Base-by-base conservation (phyloP, 2,329 filamentous ascomycete genomes). In the Mollisiaceae sp. region DNA sequence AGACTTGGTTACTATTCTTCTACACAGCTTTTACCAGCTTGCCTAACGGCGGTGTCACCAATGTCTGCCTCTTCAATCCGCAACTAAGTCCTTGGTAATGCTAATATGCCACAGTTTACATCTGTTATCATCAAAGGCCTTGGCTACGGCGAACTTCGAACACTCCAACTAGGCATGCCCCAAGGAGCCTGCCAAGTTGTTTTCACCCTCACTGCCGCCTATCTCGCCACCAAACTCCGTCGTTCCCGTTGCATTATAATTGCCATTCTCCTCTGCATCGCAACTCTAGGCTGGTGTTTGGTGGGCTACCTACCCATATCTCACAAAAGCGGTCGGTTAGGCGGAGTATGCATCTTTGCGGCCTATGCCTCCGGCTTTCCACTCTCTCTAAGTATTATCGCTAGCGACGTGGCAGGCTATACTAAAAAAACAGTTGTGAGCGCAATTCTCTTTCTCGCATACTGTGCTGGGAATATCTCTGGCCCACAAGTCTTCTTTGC, bases 381-480 rank as follows among this genome's bases (percentile, higher is more conserved):
- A 3, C 54, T 69, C 14, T 59, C 54, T 6, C 39, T 69, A 9
- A 59, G 67, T 85, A 85, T 1, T 85, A 84, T 2, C 88, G 89
- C 71, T 4, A 86, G 83, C 22, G 91, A 91, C 74, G 89, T 86
- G 0, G 88, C 81, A 0, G 89, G 89, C 8, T 84, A 83, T 15
- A 90, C 87, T 1, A 90, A 91, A 76, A 88, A 87, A 72, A 87
- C 86, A 0, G 80, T 85, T 56, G 81, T 87, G 47, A 86, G 89
- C 81, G 85, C 83, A 0, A 76, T 89, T 1, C 89, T 85, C 78
- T 88, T 89, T 68, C 86, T 85, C 0, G 87, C 84, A 0, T 82
- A 83, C 2, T 84, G 86, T 0, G 81, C 83, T 0, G 88, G 88
- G 8, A 89, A 90, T 73, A 89, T 91, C 63, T 80, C 90, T 70